Evolutionary conservation across 2,329 filamentous ascomycete species (phyloP).

Genomic region (Ustulina deusta): DNA sequence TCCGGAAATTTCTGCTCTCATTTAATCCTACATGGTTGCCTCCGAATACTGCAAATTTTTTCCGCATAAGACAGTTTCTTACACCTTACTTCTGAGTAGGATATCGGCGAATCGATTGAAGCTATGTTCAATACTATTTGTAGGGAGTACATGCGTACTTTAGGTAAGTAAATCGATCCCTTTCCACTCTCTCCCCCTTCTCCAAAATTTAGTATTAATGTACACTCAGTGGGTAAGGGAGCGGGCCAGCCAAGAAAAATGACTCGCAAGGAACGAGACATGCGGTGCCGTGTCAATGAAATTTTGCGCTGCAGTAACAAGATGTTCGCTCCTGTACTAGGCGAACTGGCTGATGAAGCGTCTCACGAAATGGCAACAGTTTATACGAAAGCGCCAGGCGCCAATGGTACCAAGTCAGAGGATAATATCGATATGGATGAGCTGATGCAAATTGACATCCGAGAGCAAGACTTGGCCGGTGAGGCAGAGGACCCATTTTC

Average conservation of each 20-base stretch:
- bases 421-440: conserved; percentile 25
- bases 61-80: neutral
- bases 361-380: neutral
- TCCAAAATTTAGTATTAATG: conserved; percentile 28
- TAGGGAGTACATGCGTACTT: conserved; percentile 43
- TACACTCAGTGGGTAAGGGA: conserved; percentile 38
- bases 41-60: neutral
- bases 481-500: neutral
- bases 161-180: conserved; percentile 37
- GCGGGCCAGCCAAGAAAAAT: conserved; percentile 28
- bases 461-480: conserved; percentile 20
- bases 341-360: neutral
- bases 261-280: conserved; percentile 34
- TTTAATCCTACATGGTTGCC: neutral
- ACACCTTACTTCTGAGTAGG: conserved; percentile 8
- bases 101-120: conserved; percentile 32
- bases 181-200: neutral
- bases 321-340: conserved; percentile 37
- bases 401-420: neutral
- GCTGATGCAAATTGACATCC: conserved; percentile 35
- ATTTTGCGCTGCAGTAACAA: conserved; percentile 34
- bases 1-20: neutral
- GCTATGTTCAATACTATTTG: conserved; percentile 33
- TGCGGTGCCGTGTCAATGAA: conserved; percentile 23
- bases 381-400: neutral